These are phyloP conservation scores for Limtongia smithiae DNA, from an alignment of 805 yeast species.

Conservation along the genomic window DNA sequence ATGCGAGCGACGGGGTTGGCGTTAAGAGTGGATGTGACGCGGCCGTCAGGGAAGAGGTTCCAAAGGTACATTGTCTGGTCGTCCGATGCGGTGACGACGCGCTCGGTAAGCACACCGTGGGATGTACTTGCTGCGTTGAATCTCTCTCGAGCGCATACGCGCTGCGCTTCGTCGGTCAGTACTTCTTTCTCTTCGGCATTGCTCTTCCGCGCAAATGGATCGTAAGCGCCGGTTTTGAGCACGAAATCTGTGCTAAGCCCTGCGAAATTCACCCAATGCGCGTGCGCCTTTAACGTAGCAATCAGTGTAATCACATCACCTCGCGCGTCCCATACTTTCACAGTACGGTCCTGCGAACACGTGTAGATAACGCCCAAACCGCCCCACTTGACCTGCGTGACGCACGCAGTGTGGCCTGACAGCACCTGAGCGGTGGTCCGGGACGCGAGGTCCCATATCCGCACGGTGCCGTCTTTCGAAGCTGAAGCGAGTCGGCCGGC, in stretches of 20 bases:
- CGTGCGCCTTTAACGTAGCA: slow-evolving; percentile 76
- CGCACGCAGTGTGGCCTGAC: slow-evolving; percentile 84
- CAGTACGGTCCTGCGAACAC: slow-evolving; percentile 91
- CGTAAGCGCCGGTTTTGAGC: slow-evolving; percentile 82
- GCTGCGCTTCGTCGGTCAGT: slow-evolving; percentile 51
- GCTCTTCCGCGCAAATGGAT: slow-evolving; percentile 47
- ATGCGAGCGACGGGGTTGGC: slow-evolving; percentile 84
- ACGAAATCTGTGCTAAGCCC: slow-evolving; percentile 89
- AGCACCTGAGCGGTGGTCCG: slow-evolving; percentile 65
- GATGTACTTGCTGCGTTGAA: slow-evolving; percentile 61
- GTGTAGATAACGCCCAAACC: slow-evolving; percentile 81
- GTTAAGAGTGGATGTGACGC: slow-evolving; percentile 40
- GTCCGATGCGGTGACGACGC: slow-evolving; percentile 92
- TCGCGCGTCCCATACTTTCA: slow-evolving; percentile 77
- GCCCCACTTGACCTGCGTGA: slow-evolving; percentile 96
- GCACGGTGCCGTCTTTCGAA: slow-evolving; percentile 86
- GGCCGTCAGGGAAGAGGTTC: slow-evolving; percentile 61
- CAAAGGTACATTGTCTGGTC: slow-evolving; percentile 97
- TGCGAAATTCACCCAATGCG: slow-evolving; percentile 96
- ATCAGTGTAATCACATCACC: slow-evolving; percentile 6
- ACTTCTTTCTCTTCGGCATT: slow-evolving; percentile 32
- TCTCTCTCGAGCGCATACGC: slow-evolving; percentile 52
- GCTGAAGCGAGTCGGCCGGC: slow-evolving; percentile 74
- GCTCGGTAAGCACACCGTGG: slow-evolving; percentile 58
- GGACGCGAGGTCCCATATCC: slow-evolving; percentile 80